phyloP scores from a whole-genome alignment of 208 protist genomes.

The Trichomonas vaginalis region DNA sequence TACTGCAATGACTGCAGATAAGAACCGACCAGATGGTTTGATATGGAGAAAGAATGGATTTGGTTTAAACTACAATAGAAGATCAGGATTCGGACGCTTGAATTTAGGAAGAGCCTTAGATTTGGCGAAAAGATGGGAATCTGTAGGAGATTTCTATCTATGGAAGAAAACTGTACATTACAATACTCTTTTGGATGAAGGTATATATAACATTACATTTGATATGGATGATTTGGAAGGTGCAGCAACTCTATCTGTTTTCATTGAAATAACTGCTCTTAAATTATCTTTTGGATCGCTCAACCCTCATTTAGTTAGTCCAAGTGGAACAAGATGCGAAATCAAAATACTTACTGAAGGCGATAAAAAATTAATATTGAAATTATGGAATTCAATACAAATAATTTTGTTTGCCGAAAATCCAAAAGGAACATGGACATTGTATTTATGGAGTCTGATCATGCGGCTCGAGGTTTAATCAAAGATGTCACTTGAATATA shows the following conservation, averaged over 20 bases:
- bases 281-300: neutral
- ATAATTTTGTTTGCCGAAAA: neutral
- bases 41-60: neutral
- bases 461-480: neutral
- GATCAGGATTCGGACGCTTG: neutral
- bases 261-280: neutral
- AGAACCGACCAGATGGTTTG: neutral
- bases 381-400: neutral
- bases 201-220: neutral
- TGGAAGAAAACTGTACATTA: neutral
- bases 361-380: neutral
- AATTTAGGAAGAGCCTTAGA: neutral
- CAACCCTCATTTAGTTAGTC: neutral
- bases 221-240: neutral
- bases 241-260: neutral
- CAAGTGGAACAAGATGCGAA: neutral
- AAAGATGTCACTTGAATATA: neutral
- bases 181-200: neutral
- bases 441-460: neutral
- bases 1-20: neutral
- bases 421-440: neutral
- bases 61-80: neutral
- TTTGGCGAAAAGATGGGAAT: neutral
- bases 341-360: constrained; percentile 5
- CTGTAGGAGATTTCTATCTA: neutral